Evolutionary conservation across 2,329 filamentous ascomycete genomes (phyloP).

Genomic region (Colletotrichum paranaense): DNA sequence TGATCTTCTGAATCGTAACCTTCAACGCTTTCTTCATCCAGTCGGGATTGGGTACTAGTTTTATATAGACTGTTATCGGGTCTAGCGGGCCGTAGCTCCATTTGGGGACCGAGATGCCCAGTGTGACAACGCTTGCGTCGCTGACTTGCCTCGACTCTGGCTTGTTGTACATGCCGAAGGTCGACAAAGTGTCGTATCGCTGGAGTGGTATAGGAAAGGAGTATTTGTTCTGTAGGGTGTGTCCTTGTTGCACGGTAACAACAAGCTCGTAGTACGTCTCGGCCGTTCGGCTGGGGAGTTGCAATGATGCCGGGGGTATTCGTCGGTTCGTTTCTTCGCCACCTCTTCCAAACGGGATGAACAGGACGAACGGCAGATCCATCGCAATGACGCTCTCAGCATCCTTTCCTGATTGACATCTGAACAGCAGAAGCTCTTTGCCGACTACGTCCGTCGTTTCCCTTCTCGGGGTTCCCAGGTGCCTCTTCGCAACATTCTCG

Average conservation of each 20-base stretch:
- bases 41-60: conserved; percentile 90
- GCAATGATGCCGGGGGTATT: conserved; percentile 91
- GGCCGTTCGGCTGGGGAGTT: conserved; percentile 90
- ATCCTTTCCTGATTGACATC: conserved; percentile 85
- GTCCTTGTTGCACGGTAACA: conserved; percentile 93
- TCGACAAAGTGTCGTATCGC: conserved; percentile 95
- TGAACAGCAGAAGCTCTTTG: conserved; percentile 93
- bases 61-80: conserved; percentile 95
- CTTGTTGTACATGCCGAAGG: conserved; percentile 99
- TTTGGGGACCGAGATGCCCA: conserved; percentile 90
- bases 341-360: conserved; percentile 93
- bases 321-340: conserved; percentile 90
- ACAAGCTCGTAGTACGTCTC: conserved; percentile 98
- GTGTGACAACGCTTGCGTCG: conserved; percentile 88
- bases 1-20: conserved; percentile 94
- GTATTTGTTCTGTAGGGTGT: conserved; percentile 88
- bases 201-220: conserved; percentile 90
- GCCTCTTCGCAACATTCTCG: conserved; percentile 92
- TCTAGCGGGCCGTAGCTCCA: conserved; percentile 98
- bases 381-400: conserved; percentile 91
- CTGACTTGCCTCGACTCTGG: conserved; percentile 89
- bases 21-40: conserved; percentile 91
- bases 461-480: conserved; percentile 88
- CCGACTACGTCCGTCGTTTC: conserved; percentile 94
- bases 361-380: conserved; percentile 97